A percentile compares a stretch with the other conserved stretches of the same genome.
Conservation (phyloP, 345 rosid species). For the Hibiscus tridactylites region DNA sequence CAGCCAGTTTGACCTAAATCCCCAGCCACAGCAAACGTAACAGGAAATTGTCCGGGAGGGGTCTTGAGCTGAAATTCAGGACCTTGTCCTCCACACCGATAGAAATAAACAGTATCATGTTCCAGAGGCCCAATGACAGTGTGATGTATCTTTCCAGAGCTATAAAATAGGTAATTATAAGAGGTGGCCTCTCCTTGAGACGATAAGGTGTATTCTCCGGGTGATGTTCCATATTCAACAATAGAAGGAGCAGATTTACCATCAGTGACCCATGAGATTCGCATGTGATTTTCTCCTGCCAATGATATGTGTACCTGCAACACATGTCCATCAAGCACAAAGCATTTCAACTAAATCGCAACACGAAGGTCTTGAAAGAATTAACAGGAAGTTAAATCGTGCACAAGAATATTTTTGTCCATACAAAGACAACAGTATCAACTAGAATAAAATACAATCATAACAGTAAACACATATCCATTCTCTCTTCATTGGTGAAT, state of each 20-base stretch:
- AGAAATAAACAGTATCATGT: constrained; percentile 51
- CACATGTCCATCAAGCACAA: not conserved
- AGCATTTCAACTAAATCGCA: not conserved
- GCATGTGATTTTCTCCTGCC: constrained; percentile 84
- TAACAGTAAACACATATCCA: not conserved
- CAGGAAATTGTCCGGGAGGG: constrained; percentile 67
- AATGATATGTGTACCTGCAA: constrained; percentile 59
- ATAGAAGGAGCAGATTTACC: constrained; percentile 57
- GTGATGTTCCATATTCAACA: constrained; percentile 69
- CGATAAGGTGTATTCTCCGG: constrained; percentile 46
- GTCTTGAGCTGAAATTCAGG: constrained; percentile 84
- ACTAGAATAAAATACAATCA: not conserved
- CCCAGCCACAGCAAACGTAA: constrained; percentile 86
- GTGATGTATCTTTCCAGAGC: constrained; percentile 89
- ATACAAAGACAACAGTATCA: not conserved
- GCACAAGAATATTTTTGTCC: not conserved
- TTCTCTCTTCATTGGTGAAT: too few species aligned
- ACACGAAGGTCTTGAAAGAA: not conserved
- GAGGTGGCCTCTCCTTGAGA: constrained; percentile 76
- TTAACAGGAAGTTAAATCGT: not conserved
- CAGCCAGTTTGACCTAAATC: constrained; percentile 97
- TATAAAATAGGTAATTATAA: constrained; percentile 63
- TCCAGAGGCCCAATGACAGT: constrained; percentile 79
- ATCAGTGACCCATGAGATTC: constrained; percentile 66
- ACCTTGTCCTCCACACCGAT: constrained; percentile 74